Evolutionary conservation across 2,329 filamentous ascomycete genomes (phyloP).

Genomic region (Fusarium sp.): DNA sequence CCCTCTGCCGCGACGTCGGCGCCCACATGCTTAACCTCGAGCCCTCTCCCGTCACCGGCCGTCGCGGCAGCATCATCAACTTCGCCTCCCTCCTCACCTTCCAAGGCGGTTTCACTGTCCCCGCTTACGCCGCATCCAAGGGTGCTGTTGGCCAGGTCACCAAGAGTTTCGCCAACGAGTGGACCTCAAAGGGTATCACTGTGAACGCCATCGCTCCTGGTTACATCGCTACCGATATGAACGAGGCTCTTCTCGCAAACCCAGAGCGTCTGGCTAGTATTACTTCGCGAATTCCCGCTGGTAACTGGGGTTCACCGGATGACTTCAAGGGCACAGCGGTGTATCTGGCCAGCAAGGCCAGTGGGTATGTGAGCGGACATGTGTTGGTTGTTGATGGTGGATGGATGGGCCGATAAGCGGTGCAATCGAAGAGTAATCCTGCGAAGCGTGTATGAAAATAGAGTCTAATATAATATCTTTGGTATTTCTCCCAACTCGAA

Average conservation of each 20-base stretch:
- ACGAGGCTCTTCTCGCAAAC: conserved; percentile 81
- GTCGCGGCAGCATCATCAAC: conserved; percentile 82
- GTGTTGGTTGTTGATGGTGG: conserved; percentile 87
- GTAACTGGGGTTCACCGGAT: conserved; percentile 83
- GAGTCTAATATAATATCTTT: conserved; percentile 6
- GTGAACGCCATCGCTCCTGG: conserved; percentile 92
- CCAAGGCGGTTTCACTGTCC: conserved; percentile 89
- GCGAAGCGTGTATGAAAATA: conserved; percentile 1
- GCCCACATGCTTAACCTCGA: conserved; percentile 77
- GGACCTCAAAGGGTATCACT: conserved; percentile 80
- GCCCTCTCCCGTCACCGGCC: conserved; percentile 59
- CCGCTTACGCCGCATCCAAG: conserved; percentile 88
- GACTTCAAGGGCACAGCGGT: conserved; percentile 89
- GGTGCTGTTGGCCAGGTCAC: conserved; percentile 87
- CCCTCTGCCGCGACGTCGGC: conserved; percentile 79
- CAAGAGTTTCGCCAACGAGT: conserved; percentile 88
- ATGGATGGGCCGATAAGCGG: conserved; percentile 83
- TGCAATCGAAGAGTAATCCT: background rate
- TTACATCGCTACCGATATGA: conserved; percentile 96
- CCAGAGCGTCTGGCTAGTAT: conserved; percentile 77
- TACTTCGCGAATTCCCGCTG: conserved; percentile 82
- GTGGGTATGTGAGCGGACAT: conserved; percentile 84
- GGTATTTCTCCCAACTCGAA: background rate
- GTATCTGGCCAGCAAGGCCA: conserved; percentile 80
- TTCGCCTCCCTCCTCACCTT: conserved; percentile 84